These are phyloP conservation scores for Suillus variegatus DNA, from an alignment of 768 basidiomycete genomes.

Conservation along the genomic window DNA sequence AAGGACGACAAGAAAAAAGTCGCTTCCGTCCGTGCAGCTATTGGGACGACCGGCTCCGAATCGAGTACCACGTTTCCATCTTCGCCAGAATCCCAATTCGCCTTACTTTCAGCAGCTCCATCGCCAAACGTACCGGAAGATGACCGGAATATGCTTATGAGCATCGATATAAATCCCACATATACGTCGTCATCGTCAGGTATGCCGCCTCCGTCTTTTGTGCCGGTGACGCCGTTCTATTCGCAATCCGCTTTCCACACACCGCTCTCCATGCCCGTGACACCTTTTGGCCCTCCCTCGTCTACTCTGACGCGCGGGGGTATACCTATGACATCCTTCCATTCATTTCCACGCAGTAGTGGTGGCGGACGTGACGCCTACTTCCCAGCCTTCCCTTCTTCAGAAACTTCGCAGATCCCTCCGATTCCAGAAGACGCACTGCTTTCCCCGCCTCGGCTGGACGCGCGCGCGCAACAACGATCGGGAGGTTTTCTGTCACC, in stretches of 20 bases:
- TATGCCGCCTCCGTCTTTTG: background rate
- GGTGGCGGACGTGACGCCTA: background rate
- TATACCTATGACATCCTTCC: background rate
- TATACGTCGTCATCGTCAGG: background rate
- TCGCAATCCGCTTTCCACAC: background rate
- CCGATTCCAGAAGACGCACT: background rate
- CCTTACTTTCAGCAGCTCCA: background rate
- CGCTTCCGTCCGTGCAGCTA: background rate
- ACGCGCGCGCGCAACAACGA: background rate
- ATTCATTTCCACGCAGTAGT: background rate
- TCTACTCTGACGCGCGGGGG: background rate
- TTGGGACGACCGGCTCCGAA: background rate
- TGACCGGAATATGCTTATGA: background rate
- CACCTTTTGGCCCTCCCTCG: constrained; percentile 1
- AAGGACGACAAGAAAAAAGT: constrained; percentile 24
- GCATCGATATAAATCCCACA: background rate
- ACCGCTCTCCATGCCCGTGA: background rate
- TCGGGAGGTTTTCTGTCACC: background rate
- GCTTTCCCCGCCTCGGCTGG: background rate
- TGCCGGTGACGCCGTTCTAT: background rate
- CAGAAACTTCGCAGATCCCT: background rate
- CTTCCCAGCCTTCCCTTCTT: background rate
- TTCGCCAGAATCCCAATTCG: background rate
- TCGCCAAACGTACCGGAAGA: background rate
- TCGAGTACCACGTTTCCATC: background rate